Percentiles rank a stretch among this genome's conserved stretches.
phyloP scores from a whole-genome alignment of 2,329 filamentous ascomycete species.

The Epichloe amarillans region DNA sequence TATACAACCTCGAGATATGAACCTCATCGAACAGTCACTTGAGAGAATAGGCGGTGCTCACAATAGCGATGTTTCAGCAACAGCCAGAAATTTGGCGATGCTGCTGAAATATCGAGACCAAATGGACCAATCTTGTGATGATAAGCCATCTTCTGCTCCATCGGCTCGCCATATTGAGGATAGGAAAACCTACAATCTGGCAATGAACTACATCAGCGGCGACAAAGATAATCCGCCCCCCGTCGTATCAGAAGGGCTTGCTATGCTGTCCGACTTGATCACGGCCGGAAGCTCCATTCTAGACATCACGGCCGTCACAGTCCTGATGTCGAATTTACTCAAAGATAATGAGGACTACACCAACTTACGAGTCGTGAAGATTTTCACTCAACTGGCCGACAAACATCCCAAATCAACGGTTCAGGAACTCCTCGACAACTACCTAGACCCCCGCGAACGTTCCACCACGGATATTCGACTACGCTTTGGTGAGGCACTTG shows the following conservation, averaged over 20 bases:
- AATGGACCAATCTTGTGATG: slow-evolving; percentile 29
- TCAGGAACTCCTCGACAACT: slow-evolving; percentile 51
- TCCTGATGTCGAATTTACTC: slow-evolving; percentile 50
- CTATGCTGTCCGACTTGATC: slow-evolving; percentile 46
- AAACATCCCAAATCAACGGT: slow-evolving; percentile 49
- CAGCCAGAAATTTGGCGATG: slow-evolving; percentile 41
- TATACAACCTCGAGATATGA: slow-evolving; percentile 27
- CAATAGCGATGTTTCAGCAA: slow-evolving; percentile 32
- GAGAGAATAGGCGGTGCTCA: slow-evolving; percentile 24
- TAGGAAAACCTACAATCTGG: slow-evolving; percentile 46
- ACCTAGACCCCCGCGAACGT: slow-evolving; percentile 50
- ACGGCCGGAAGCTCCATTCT: slow-evolving; percentile 40
- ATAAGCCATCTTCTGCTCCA: slow-evolving; percentile 21
- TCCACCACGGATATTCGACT: slow-evolving; percentile 48
- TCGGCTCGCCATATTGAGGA: slow-evolving; percentile 42
- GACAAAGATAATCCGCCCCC: slow-evolving; percentile 51
- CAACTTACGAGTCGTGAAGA: slow-evolving; percentile 52
- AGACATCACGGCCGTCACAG: slow-evolving; percentile 51
- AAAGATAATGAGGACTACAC: slow-evolving; percentile 59
- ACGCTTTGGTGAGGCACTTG: slow-evolving; percentile 53
- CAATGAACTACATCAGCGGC: slow-evolving; percentile 48
- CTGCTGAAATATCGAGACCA: slow-evolving; percentile 43
- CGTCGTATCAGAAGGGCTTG: slow-evolving; percentile 52
- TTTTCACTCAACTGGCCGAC: slow-evolving; percentile 47
- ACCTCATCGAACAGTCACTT: slow-evolving; percentile 36